phyloP scores from a whole-genome alignment of 164 flowering plant genomes.

The Dillenia suffruticosa region DNA sequence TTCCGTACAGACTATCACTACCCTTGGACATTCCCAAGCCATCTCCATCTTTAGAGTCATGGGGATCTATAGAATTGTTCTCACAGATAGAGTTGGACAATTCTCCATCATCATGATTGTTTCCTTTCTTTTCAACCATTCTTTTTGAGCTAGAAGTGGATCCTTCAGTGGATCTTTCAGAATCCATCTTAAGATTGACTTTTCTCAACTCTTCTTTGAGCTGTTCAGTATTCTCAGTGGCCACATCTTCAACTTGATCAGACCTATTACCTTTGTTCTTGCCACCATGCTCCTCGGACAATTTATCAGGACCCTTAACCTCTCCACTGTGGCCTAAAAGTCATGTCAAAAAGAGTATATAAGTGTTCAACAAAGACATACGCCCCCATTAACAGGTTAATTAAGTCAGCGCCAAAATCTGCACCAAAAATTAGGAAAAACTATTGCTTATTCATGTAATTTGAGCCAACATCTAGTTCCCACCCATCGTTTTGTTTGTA shows the following conservation, averaged over 20 bases:
- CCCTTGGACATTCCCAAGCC: slow-evolving; percentile 8
- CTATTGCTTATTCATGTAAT: background rate
- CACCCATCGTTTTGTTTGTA: no score
- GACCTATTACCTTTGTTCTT: slow-evolving; percentile 4
- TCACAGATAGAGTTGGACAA: slow-evolving; percentile 11
- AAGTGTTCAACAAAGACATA: background rate
- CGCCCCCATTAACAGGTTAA: background rate
- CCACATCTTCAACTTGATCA: slow-evolving; percentile 16
- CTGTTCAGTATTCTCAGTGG: slow-evolving; percentile 9
- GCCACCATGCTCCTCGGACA: slow-evolving; percentile 9
- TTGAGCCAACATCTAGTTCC: background rate
- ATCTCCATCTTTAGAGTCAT: slow-evolving; percentile 9
- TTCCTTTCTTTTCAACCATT: slow-evolving; percentile 1
- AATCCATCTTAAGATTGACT: slow-evolving; percentile 5
- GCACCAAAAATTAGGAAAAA: background rate
- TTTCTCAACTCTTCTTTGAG: slow-evolving; percentile 10
- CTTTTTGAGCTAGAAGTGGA: slow-evolving; percentile 13
- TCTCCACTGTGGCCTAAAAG: slow-evolving; percentile 24
- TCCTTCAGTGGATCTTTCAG: slow-evolving; percentile 14
- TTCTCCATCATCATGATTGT: slow-evolving; percentile 7
- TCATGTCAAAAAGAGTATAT: slow-evolving; percentile 4
- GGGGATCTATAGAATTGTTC: slow-evolving; percentile 2
- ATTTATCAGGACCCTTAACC: slow-evolving; percentile 11
- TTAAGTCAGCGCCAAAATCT: background rate
- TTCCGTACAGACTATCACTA: slow-evolving; percentile 10